These are phyloP conservation scores for Hemisphaericaspora xylanilytica DNA, from an alignment of 1,139 yeast genomes.

Conservation along the genomic window DNA sequence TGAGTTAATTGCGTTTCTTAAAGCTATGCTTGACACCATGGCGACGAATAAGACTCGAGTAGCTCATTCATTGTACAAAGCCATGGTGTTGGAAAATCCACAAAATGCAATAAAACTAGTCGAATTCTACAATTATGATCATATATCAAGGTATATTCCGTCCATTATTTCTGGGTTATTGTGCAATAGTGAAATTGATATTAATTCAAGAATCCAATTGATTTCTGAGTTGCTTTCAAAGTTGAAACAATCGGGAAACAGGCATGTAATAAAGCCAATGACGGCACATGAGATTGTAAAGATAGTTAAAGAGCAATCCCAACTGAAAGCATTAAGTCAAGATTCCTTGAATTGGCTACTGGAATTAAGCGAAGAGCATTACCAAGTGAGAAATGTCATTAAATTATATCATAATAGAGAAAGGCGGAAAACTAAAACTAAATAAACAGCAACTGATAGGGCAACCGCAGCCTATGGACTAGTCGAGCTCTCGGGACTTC, in stretches of 20 bases:
- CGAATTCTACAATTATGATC: conserved; percentile 18
- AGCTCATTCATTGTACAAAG: conserved; percentile 23
- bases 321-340: conserved; percentile 4
- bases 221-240: conserved; percentile 21
- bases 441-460: not conserved
- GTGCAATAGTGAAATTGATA: conserved; percentile 14
- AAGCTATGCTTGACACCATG: conserved; percentile 19
- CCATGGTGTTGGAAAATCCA: conserved; percentile 28
- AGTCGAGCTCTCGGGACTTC: conserved; percentile 1
- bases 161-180: conserved; percentile 29
- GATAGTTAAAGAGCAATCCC: conserved; percentile 4
- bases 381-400: conserved; percentile 7
- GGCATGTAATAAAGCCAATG: conserved; percentile 16
- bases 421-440: not conserved
- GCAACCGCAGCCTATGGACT: conserved; percentile 2
- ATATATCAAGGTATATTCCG: conserved; percentile 19
- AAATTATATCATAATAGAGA: not conserved
- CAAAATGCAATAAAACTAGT: conserved; percentile 22
- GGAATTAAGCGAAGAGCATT: conserved; percentile 12
- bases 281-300: conserved; percentile 17
- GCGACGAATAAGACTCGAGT: conserved; percentile 16
- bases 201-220: conserved; percentile 18
- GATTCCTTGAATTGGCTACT: conserved; percentile 15
- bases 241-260: conserved; percentile 20
- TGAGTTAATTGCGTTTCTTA: conserved; percentile 15